Base-by-base conservation (phyloP, 2,329 filamentous ascomycete genomes). In the Nothophaeocryptopus gaeumannii region DNA sequence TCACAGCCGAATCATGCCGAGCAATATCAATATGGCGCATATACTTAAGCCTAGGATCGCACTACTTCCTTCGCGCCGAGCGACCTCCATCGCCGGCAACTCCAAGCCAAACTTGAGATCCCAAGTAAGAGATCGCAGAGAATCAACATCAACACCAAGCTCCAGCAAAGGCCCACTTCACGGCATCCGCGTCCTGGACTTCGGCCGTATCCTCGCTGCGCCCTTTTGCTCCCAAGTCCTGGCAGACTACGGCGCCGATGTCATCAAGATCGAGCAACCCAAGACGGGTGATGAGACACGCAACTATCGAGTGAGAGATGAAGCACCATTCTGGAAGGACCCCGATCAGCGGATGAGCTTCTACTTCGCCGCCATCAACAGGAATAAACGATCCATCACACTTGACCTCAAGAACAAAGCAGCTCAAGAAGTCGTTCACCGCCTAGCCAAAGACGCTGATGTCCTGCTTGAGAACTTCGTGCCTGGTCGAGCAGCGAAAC, bases 391-490 rank as follows among this genome's bases (percentile, higher is more conserved):
- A 5, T 72, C 69, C 1, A 62, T 74, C 33, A 58, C 63, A 8
- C 46, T 64, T 8, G 65, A 64, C 53, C 52, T 70, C 29, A 69
- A 69, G 35, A 67, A 74, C 44, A 63, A 67, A 2, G 55, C 61
- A 5, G 66, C 59, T 3, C 50, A 50, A 14, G 51, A 52, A n/a
- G 30, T 73, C 10, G 36, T 72, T 2, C 51, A 67, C 4, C 53
- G 63, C 2, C 55, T 74, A 1, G 63, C 59, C 0, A 63, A 64
- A 45, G 50, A 55, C 0, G 58, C 63, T 9, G 71, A 73, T 46
- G 63, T 73, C 2, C 54, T 72, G 1, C 59, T 73, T 5, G 71
- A 73, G 34, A 72, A 74, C 39, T 73, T 72, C 43, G 58, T 72
- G 14, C 70, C 70, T 5, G 70, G 71, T 3, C 70, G 67, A 32